Conservation (phyloP, 129 eudicot genomes). For the Lactuca saligna region DNA sequence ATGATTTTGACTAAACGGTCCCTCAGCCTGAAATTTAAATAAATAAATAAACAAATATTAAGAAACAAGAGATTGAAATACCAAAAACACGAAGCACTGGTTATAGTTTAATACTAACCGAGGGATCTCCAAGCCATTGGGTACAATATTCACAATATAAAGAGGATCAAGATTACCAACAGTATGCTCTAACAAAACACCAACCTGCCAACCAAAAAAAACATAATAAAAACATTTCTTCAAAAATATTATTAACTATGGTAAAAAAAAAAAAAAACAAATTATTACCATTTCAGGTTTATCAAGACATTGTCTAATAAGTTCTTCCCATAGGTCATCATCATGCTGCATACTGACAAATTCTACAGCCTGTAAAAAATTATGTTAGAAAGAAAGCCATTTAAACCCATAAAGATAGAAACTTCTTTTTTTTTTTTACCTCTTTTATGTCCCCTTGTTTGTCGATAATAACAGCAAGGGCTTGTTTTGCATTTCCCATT, state of each 20-base stretch:
- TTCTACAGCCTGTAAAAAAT: conserved; percentile 75
- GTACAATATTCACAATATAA: conserved; percentile 85
- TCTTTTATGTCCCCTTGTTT: conserved; percentile 83
- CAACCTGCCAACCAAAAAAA: conserved; percentile 59
- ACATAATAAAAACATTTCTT: not conserved
- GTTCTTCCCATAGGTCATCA: conserved; percentile 98
- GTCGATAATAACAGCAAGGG: conserved; percentile 86
- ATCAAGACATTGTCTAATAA: conserved; percentile 76
- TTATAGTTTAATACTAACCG: conserved; percentile 54
- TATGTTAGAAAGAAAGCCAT: conserved; percentile 8
- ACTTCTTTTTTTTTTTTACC: conserved; percentile 33
- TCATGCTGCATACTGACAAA: conserved; percentile 94
- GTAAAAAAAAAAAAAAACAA: conserved; percentile 5
- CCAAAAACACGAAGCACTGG: conserved; percentile 5
- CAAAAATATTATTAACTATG: not conserved
- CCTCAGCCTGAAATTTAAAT: conserved; percentile 56
- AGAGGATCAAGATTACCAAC: conserved; percentile 98
- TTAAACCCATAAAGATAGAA: not conserved
- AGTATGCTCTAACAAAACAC: conserved; percentile 93
- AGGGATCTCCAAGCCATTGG: conserved; percentile 95
- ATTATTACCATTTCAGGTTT: conserved; percentile 91
- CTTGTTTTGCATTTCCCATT: conserved; percentile 90
- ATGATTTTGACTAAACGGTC: conserved; percentile 94
- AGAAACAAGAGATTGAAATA: not conserved
- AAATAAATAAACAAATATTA: not conserved